Evolutionary conservation across 352 stramenopile genomes (phyloP).

Genomic region (Phytophthora sojae): DNA sequence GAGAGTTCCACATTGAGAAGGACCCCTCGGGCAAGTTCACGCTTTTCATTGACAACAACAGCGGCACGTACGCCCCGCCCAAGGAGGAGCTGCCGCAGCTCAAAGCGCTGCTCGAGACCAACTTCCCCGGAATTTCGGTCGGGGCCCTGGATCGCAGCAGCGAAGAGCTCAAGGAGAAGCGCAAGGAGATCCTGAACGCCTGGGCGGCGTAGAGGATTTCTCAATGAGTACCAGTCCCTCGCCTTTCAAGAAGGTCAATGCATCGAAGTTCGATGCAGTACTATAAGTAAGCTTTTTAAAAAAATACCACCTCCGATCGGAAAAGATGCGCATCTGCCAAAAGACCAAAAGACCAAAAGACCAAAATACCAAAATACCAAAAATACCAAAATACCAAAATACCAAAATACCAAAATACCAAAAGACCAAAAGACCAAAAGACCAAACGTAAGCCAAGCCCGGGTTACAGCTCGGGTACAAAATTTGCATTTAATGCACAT

Average conservation of each 20-base stretch:
- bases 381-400: no score
- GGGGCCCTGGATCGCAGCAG: slow-evolving; percentile 37
- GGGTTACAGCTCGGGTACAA: no score
- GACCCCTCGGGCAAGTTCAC: slow-evolving; percentile 36
- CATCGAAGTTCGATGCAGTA: not conserved
- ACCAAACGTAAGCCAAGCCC: no score
- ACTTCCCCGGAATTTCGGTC: slow-evolving; percentile 43
- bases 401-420: no score
- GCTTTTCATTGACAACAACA: slow-evolving; percentile 56
- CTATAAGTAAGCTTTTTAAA: not conserved
- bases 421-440: no score
- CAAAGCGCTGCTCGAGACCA: slow-evolving; percentile 44
- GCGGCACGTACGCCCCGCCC: slow-evolving; percentile 46
- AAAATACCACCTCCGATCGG: not conserved
- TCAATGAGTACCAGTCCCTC: not conserved
- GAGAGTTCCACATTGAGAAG: slow-evolving; percentile 48
- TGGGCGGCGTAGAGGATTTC: slow-evolving; percentile 24
- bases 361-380: no score
- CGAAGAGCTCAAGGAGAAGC: slow-evolving; percentile 31
- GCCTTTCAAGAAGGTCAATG: not conserved
- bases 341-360: no score
- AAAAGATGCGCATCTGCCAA: no score
- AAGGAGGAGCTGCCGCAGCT: slow-evolving; percentile 42
- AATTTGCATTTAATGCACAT: no score
- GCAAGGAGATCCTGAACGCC: slow-evolving; percentile 42